Evolutionary conservation across 2,329 filamentous ascomycete species (phyloP), one percentile per base, ranked within the genome.

Genomic region (Xylaria polymorpha): DNA sequence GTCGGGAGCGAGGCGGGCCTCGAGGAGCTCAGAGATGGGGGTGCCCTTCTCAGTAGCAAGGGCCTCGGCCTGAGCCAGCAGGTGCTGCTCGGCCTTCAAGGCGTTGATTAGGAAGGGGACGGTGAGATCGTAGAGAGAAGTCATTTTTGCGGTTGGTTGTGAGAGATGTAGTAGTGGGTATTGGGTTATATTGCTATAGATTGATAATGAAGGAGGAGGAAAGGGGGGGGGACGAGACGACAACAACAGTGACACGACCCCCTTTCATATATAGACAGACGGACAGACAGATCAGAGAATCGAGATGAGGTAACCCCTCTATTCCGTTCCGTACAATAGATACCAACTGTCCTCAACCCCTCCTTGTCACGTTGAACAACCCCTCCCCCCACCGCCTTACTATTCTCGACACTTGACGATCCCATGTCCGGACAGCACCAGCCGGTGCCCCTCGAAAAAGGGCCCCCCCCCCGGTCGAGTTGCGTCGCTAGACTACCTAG

Each of bases 51-150:
- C 74, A 29, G 76, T 76, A 71, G 81, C 73, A 43, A 77, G 76
- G 1, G 74, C 67, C 64, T 80, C 79, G 61, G 76, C 80, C 76
- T 81, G 80, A 39, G 77, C 76, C 66, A 84, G 75, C 71, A 85
- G 74, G 63, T 35, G 58, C 35, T 75, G 66, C 65, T 83, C 76
- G 37, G 78, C 71, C 61, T 74, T 74, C 50, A 83, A 71, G 70
- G 73, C 72, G 43, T 77, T 76, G 73, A 71, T 74, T 70, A 79
- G 73, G 66, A 75, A 51, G 64, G 74, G 72, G 67, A 85, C 64
- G 68, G 76, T 78, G 65, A 76, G 71, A 68, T 84, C 81, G 82
- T 83, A 84, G 68, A 84, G 75, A n/a, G 81, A 75, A 70, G 74
- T 67, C 78, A 72, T 83, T 73, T 66, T 66, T 51, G 61, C 51